Percentiles rank a stretch among this genome's conserved stretches.
Evolutionary conservation across 768 basidiomycete genomes (phyloP).

Genomic region (Termitomyces heimii): DNA sequence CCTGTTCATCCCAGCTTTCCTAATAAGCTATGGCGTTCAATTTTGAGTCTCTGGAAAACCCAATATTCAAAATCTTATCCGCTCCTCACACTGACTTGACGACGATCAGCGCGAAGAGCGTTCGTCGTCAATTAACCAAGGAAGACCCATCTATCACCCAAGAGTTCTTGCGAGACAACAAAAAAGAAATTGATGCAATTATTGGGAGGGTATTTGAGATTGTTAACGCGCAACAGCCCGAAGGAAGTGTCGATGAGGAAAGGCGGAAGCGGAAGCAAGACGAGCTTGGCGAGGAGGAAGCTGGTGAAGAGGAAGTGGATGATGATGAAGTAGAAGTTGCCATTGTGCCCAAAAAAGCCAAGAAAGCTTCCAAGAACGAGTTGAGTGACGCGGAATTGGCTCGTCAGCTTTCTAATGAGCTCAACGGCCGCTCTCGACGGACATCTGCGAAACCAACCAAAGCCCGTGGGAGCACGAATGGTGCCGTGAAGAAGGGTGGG

Average conservation of each 20-base stretch:
- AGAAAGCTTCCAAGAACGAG: conserved; percentile 45
- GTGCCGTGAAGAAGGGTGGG: conserved; percentile 34
- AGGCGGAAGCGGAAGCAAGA: conserved; percentile 31
- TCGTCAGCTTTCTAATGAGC: conserved; percentile 62
- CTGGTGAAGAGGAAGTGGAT: conserved; percentile 28
- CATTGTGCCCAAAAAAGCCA: conserved; percentile 42
- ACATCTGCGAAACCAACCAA: conserved; percentile 32
- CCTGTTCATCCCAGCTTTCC: not conserved
- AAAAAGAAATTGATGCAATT: conserved; percentile 59
- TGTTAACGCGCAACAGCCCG: conserved; percentile 38
- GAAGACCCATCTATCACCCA: conserved; percentile 46
- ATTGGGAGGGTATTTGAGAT: conserved; percentile 63
- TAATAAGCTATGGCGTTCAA: conserved; percentile 42
- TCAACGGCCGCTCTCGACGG: conserved; percentile 56
- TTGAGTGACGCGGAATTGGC: conserved; percentile 68
- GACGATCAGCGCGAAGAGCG: conserved; percentile 84
- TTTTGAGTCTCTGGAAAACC: conserved; percentile 48
- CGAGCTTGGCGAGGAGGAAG: conserved; percentile 27
- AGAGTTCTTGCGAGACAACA: conserved; percentile 61
- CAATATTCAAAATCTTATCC: conserved; percentile 63
- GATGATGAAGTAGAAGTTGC: conserved; percentile 22
- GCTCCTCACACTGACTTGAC: conserved; percentile 73
- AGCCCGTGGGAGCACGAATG: conserved; percentile 29
- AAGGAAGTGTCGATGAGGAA: conserved; percentile 23
- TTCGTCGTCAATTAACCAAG: conserved; percentile 67